phyloP scores from a whole-genome alignment of 768 basidiomycete species.

The Panus rudis region DNA sequence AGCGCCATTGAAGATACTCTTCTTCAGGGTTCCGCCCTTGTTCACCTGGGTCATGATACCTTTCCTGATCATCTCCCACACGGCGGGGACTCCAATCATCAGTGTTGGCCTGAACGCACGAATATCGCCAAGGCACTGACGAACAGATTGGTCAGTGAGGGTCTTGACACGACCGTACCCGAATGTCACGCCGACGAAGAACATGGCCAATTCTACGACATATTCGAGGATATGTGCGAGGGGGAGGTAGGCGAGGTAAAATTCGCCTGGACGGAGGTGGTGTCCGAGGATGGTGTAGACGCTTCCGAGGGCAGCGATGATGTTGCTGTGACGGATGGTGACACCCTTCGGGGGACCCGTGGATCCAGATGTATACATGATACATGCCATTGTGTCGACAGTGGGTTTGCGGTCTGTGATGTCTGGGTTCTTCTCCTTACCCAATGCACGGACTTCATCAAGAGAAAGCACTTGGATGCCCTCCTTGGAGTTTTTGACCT shows the following conservation, averaged over 20 bases:
- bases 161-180: conserved; percentile 96
- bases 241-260: conserved; percentile 85
- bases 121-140: conserved; percentile 86
- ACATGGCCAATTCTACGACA: conserved; percentile 76
- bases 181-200: conserved; percentile 70
- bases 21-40: conserved; percentile 56
- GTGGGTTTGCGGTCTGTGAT: conserved; percentile 45
- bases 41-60: conserved; percentile 84
- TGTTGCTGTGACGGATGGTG: conserved; percentile 78
- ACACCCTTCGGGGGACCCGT: conserved; percentile 96
- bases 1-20: conserved; percentile 74
- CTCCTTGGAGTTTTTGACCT: conserved; percentile 49
- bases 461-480: conserved; percentile 56
- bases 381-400: conserved; percentile 48
- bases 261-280: conserved; percentile 52
- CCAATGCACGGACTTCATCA: conserved; percentile 65
- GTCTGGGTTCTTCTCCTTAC: conserved; percentile 48
- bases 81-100: conserved; percentile 91
- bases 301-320: conserved; percentile 83
- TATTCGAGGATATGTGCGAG: conserved; percentile 95
- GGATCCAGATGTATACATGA: conserved; percentile 86
- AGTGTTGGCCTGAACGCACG: conserved; percentile 76
- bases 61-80: conserved; percentile 97
- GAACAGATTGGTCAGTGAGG: conserved; percentile 87
- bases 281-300: conserved; percentile 65